Conservation (phyloP, 306 rosid species). For the Pterocarpus santalinus region DNA sequence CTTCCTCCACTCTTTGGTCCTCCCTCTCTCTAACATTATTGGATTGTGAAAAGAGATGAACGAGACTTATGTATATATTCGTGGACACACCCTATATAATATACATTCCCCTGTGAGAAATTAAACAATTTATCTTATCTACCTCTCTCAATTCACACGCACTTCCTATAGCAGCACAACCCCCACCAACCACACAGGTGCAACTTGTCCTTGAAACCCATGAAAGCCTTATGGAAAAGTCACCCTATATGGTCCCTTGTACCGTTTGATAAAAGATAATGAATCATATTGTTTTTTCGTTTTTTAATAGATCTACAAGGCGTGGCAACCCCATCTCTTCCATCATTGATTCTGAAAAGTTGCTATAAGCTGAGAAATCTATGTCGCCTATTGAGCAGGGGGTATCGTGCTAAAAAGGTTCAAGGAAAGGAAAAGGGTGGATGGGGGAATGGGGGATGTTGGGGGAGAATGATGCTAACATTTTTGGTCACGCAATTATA, state of each 20-base stretch:
- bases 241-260: constrained; percentile 46
- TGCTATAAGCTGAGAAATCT: constrained; percentile 6
- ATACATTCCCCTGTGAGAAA: background rate
- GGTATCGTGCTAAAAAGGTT: constrained; percentile 46
- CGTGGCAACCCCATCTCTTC: constrained; percentile 46
- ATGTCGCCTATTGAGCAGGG: background rate
- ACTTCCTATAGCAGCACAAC: constrained; percentile 33
- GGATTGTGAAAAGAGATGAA: constrained; percentile 35
- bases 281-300: constrained; percentile 75
- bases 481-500: constrained; percentile 19
- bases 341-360: constrained; percentile 56
- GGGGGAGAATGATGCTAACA: constrained; percentile 42
- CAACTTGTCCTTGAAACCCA: constrained; percentile 49
- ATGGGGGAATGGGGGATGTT: background rate
- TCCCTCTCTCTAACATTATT: constrained; percentile 44
- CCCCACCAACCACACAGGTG: constrained; percentile 59
- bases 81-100: background rate
- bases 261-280: constrained; percentile 40
- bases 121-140: background rate
- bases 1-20: constrained; percentile 18
- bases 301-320: constrained; percentile 60
- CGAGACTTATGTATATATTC: background rate
- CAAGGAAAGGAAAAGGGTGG: background rate
- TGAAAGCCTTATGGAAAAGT: constrained; percentile 21
- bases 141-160: constrained; percentile 48